Evolutionary conservation across 2,329 filamentous ascomycete genomes (phyloP), one percentile per base, ranked within the genome.

Genomic region (Ophiostoma populinum): DNA sequence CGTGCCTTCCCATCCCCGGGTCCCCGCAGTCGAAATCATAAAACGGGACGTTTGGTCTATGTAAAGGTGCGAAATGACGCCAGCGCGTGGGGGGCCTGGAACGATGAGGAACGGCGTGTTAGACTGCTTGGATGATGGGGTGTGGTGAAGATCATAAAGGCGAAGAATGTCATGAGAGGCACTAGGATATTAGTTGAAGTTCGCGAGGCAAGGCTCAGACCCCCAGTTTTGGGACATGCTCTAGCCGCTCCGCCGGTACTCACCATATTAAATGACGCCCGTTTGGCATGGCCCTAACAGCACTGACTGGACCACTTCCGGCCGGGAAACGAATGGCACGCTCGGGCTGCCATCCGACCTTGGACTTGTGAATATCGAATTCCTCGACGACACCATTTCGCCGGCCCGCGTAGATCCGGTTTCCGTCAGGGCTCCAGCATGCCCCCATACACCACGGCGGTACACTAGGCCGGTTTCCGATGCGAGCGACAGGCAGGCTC

Each of bases 371-470:
- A 13, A 98, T 63, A 48, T 74, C 83, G 55, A 80, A 98, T 55
- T 98, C 90, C 46, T 98, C 90, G 0, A 98, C 90, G 0, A 83
- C 92, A 34, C 83, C 71, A 54, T 95, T 95, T 39, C 90, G 68
- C 19, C 90, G 67, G 1, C 90, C 90, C 0, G 80, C 86, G 55
- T 93, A 98, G 47, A 98, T 86, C 55, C 73, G 83, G 55, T 95
- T 95, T 11, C 90, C 90, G 51, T 94, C 81, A 0, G 85, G 85
- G 36, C 80, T 87, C 90, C 90, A 98, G 58, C 85, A 93, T 1
- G 85, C 83, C 45, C 82, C 86, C 75, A 93, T 94, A 55, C 87
- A 95, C 87, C 87, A 98, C 0, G 87, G 90, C 1, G 90, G 87
- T 1, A 83, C 80, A 13, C 75, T 74, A 9, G 73, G 70, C 9